A percentile compares a stretch with the other conserved stretches of the same genome.
Evolutionary conservation across 176 grass and related monocot genomes (phyloP).

Genomic region (Themeda triandra): DNA sequence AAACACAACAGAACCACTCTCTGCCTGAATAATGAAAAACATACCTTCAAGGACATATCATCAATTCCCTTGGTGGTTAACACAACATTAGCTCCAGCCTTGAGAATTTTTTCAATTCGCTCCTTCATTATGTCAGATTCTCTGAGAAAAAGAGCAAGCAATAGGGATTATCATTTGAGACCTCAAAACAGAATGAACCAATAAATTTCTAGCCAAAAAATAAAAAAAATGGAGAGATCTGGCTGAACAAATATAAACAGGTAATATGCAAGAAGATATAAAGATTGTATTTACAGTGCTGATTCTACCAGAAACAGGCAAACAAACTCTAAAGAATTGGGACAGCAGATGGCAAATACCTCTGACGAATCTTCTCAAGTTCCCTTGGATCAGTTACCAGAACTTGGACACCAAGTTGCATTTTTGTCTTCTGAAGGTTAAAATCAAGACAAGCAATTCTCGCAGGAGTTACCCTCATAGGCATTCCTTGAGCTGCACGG

Average conservation of each 20-base stretch:
- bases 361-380: conserved; percentile 86
- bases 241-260: background rate
- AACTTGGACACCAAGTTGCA: conserved; percentile 94
- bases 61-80: conserved; percentile 94
- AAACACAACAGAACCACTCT: background rate
- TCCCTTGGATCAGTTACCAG: conserved; percentile 88
- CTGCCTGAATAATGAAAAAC: conserved; percentile 12
- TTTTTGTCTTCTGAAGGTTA: conserved; percentile 96
- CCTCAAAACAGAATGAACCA: background rate
- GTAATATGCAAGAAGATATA: background rate
- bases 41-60: conserved; percentile 92
- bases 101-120: conserved; percentile 80
- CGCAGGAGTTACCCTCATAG: conserved; percentile 68
- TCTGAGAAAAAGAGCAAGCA: conserved; percentile 25
- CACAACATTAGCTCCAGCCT: conserved; percentile 84
- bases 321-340: background rate
- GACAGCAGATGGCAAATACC: conserved; percentile 22
- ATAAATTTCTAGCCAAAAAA: background rate
- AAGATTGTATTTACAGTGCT: background rate
- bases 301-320: background rate
- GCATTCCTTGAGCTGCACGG: conserved; percentile 90
- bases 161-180: background rate
- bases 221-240: background rate
- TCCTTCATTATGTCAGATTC: conserved; percentile 95
- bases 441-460: conserved; percentile 92